These are phyloP conservation scores for Takakia lepidozioides DNA, from an alignment of 225 moss, liverwort and hornwort species.

Conservation along the genomic window DNA sequence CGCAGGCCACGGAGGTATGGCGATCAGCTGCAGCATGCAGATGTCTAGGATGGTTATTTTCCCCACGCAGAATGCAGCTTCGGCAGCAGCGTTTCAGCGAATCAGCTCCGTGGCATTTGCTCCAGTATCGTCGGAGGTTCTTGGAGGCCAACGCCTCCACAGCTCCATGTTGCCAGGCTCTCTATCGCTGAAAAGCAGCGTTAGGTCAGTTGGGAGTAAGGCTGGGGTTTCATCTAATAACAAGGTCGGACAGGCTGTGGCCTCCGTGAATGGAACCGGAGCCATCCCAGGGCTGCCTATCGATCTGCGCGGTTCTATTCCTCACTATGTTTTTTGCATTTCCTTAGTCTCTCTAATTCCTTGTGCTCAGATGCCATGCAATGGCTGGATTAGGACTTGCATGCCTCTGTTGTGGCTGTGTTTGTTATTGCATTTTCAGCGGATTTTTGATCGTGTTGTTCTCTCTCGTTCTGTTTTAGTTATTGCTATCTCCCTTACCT, in stretches of 20 bases:
- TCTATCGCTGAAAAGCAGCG: neutral
- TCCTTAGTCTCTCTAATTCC: too few species aligned
- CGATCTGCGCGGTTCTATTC: neutral
- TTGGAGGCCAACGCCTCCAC: neutral
- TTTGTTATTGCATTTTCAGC: neutral
- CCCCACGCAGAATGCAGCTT: neutral
- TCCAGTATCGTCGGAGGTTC: neutral
- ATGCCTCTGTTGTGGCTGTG: neutral
- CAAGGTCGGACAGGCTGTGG: neutral
- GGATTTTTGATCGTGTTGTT: neutral
- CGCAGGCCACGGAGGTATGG: too few species aligned
- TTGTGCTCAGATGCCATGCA: too few species aligned
- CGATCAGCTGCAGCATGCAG: too few species aligned
- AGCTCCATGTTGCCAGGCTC: neutral
- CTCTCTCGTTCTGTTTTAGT: neutral
- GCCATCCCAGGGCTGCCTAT: neutral
- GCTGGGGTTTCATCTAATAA: neutral
- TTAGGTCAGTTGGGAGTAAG: neutral
- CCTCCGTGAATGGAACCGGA: slow-evolving; percentile 1
- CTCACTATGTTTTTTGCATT: neutral
- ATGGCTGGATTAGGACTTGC: neutral
- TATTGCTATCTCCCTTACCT: too few species aligned
- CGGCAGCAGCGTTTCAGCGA: neutral
- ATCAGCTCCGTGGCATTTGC: neutral
- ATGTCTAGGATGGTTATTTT: too few species aligned